Conservation (phyloP, 495 filamentous ascomycete genomes). For the Daldinia concentrica region DNA sequence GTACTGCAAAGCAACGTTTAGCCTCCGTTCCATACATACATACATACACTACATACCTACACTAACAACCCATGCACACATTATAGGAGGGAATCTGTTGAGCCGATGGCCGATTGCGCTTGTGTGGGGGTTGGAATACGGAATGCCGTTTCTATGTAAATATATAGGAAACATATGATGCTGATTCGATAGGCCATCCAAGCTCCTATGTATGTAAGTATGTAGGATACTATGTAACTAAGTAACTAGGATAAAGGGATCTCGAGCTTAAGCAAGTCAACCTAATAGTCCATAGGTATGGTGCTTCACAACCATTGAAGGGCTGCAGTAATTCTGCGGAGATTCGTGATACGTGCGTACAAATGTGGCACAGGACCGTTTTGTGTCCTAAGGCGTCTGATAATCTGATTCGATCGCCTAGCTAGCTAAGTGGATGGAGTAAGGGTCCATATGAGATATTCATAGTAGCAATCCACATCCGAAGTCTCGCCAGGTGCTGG, state of each 20-base stretch:
- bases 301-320: slow-evolving; percentile 22
- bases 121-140: slow-evolving; percentile 33
- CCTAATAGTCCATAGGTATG: slow-evolving; percentile 9
- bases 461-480: slow-evolving; percentile 39
- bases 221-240: too few relatives aligned
- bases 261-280: slow-evolving; percentile 2
- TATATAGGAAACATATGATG: slow-evolving; percentile 13
- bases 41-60: neutral
- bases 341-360: slow-evolving; percentile 15
- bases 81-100: slow-evolving; percentile 20
- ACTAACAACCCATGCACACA: slow-evolving; percentile 10
- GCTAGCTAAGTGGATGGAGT: slow-evolving; percentile 21
- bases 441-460: slow-evolving; percentile 37
- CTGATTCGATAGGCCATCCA: slow-evolving; percentile 15
- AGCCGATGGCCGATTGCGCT: slow-evolving; percentile 22
- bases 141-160: slow-evolving; percentile 1
- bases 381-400: slow-evolving; percentile 19
- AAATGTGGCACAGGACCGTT: slow-evolving; percentile 26
- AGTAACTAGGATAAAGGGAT: neutral
- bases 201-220: neutral
- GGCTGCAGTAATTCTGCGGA: slow-evolving; percentile 30
- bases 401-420: slow-evolving; percentile 39
- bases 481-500: slow-evolving; percentile 30
- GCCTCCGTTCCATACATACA: slow-evolving; percentile 2
- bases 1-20: slow-evolving; percentile 29